Evolutionary conservation across 2,329 filamentous ascomycete species (phyloP).

Genomic region (Aspergillus thermomutatus): DNA sequence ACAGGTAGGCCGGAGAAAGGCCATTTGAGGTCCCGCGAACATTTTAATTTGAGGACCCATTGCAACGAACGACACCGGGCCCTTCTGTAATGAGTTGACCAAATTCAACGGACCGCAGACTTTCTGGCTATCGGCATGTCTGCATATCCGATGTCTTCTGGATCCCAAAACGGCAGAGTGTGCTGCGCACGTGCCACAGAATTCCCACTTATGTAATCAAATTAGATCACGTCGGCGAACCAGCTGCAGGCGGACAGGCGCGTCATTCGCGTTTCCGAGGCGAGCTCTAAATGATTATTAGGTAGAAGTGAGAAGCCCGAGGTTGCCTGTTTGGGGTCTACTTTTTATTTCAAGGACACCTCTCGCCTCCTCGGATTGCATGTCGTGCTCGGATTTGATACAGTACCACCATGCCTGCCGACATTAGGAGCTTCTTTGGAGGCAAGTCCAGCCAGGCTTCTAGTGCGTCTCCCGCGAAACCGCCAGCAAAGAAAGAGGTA

Average conservation of each 20-base stretch:
- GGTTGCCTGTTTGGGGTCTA: not conserved
- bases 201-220: slow-evolving; percentile 23
- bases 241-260: slow-evolving; percentile 16
- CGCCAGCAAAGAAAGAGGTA: slow-evolving; percentile 44
- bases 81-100: not conserved
- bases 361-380: slow-evolving; percentile 1
- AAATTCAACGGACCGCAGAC: slow-evolving; percentile 12
- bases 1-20: slow-evolving; percentile 34
- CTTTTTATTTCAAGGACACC: not conserved
- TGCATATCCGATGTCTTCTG: slow-evolving; percentile 15
- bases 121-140: slow-evolving; percentile 21
- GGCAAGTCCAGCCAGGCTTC: slow-evolving; percentile 64
- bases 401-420: slow-evolving; percentile 62
- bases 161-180: slow-evolving; percentile 20
- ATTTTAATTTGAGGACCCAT: slow-evolving; percentile 38
- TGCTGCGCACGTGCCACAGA: slow-evolving; percentile 23
- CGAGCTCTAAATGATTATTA: slow-evolving; percentile 1
- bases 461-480: slow-evolving; percentile 46
- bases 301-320: not conserved
- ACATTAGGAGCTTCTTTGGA: slow-evolving; percentile 89
- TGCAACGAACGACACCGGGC: slow-evolving; percentile 13
- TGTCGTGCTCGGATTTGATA: slow-evolving; percentile 2
- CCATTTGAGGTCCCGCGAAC: slow-evolving; percentile 33
- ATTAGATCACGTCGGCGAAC: slow-evolving; percentile 19
- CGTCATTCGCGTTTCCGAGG: slow-evolving; percentile 26